These are phyloP conservation scores for Cystobasidium tubakii DNA, from an alignment of 768 basidiomycete species.

Conservation along the genomic window DNA sequence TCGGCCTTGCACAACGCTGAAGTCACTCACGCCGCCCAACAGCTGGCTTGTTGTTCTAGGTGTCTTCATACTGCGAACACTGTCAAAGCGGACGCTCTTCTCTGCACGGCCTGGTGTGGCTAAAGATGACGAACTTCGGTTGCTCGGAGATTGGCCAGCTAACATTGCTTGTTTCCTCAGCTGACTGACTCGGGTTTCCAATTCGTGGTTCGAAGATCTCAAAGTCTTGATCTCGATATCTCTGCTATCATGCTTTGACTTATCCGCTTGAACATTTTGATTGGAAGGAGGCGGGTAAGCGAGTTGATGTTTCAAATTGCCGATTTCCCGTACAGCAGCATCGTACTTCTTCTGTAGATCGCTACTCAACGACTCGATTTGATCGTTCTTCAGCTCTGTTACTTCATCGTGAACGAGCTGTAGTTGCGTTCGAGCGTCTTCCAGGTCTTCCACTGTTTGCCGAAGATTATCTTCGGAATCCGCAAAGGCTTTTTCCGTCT, in stretches of 20 bases:
- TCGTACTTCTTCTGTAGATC: constrained; percentile 39
- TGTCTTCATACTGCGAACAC: constrained; percentile 40
- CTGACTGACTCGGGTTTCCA: constrained; percentile 62
- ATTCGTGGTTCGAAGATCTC: constrained; percentile 68
- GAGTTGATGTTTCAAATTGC: constrained; percentile 27
- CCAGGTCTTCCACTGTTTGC: background rate
- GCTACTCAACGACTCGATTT: constrained; percentile 3
- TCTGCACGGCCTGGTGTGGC: constrained; percentile 25
- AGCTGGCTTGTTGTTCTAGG: constrained; percentile 44
- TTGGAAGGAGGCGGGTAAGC: constrained; percentile 3
- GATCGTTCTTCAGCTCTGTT: background rate
- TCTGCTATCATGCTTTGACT: constrained; percentile 64
- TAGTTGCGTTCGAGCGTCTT: background rate
- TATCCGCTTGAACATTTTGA: background rate
- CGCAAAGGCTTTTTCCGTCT: constrained; percentile 4
- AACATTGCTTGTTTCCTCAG: constrained; percentile 43
- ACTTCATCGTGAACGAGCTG: background rate
- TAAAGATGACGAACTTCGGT: constrained; percentile 3
- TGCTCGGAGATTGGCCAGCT: constrained; percentile 58
- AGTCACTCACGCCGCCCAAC: constrained; percentile 40
- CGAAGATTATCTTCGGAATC: background rate
- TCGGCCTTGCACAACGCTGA: background rate
- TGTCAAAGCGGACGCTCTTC: constrained; percentile 41
- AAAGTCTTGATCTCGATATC: constrained; percentile 69
- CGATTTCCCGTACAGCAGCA: constrained; percentile 34